These are phyloP conservation scores for Pseudogymnoascus sp. DNA, from an alignment of 2,329 filamentous ascomycete genomes.

Conservation along the genomic window DNA sequence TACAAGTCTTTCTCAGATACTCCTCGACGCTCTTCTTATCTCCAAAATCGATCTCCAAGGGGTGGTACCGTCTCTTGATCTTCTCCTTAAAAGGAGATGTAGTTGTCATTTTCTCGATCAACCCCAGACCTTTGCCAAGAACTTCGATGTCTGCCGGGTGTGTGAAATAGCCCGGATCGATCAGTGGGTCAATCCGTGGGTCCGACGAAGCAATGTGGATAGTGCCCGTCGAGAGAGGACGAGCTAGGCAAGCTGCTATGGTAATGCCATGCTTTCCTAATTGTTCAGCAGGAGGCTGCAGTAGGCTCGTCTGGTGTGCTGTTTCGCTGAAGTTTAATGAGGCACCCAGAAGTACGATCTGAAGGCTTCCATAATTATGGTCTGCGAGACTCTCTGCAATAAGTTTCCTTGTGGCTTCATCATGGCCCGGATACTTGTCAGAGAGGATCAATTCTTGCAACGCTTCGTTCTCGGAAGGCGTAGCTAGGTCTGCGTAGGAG, in stretches of 20 bases:
- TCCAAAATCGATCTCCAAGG: conserved; percentile 10
- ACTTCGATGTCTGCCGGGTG: conserved; percentile 36
- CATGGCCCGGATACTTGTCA: neutral
- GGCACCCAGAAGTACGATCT: conserved; percentile 11
- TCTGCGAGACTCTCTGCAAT: neutral
- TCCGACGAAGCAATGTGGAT: conserved; percentile 35
- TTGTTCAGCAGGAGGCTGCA: conserved; percentile 1
- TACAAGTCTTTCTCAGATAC: conserved; percentile 14
- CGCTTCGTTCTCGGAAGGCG: neutral
- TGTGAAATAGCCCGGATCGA: conserved; percentile 38
- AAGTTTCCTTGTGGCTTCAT: neutral
- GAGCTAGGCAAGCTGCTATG: conserved; percentile 35
- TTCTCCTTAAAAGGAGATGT: conserved; percentile 16
- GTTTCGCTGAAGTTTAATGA: neutral
- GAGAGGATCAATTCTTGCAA: neutral
- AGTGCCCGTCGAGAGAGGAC: conserved; percentile 36
- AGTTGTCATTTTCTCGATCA: conserved; percentile 11
- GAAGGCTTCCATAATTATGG: conserved; percentile 8
- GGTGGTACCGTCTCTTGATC: conserved; percentile 12
- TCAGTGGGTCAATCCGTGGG: conserved; percentile 28
- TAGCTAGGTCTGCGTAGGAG: conserved; percentile 2
- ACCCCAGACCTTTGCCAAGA: conserved; percentile 11
- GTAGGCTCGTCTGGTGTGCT: neutral
- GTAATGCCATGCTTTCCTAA: conserved; percentile 21
- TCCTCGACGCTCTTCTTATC: neutral